Conservation (phyloP, 2,329 filamentous ascomycete species). For the Meredithiella fracta region DNA sequence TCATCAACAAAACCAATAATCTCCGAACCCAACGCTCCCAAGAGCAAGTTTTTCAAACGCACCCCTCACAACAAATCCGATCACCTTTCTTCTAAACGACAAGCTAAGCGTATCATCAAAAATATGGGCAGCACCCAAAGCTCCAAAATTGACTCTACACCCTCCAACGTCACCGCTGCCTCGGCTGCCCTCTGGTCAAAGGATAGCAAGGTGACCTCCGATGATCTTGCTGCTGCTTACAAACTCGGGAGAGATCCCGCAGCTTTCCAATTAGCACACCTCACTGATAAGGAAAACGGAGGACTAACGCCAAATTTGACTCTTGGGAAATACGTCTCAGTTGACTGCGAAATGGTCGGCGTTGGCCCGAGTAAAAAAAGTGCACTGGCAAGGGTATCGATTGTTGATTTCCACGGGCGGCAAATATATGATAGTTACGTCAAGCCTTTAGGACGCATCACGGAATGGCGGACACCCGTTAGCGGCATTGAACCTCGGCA, state of each 20-base stretch:
- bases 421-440: slow-evolving; percentile 94
- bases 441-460: slow-evolving; percentile 57
- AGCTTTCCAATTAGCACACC: slow-evolving; percentile 31
- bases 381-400: slow-evolving; percentile 67
- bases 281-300: slow-evolving; percentile 41
- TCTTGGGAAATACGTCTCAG: slow-evolving; percentile 74
- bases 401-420: slow-evolving; percentile 85
- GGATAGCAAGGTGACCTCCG: slow-evolving; percentile 43
- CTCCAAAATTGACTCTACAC: slow-evolving; percentile 26
- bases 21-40: slow-evolving; percentile 17
- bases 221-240: slow-evolving; percentile 46
- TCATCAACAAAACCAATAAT: slow-evolving; percentile 16
- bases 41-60: slow-evolving; percentile 17
- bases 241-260: slow-evolving; percentile 31
- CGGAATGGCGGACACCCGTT: slow-evolving; percentile 77
- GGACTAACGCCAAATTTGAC: slow-evolving; percentile 46
- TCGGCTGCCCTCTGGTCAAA: slow-evolving; percentile 44
- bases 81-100: slow-evolving; percentile 17
- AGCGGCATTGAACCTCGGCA: slow-evolving; percentile 65
- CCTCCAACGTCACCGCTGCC: slow-evolving; percentile 23
- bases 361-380: slow-evolving; percentile 57
- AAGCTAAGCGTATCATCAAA: slow-evolving; percentile 14
- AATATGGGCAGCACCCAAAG: slow-evolving; percentile 43
- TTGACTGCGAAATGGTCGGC: slow-evolving; percentile 98
- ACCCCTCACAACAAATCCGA: slow-evolving; percentile 1